Evolutionary conservation across 306 rosid species (phyloP), one percentile per base, ranked within the genome.

Genomic region (Vicia villosa): DNA sequence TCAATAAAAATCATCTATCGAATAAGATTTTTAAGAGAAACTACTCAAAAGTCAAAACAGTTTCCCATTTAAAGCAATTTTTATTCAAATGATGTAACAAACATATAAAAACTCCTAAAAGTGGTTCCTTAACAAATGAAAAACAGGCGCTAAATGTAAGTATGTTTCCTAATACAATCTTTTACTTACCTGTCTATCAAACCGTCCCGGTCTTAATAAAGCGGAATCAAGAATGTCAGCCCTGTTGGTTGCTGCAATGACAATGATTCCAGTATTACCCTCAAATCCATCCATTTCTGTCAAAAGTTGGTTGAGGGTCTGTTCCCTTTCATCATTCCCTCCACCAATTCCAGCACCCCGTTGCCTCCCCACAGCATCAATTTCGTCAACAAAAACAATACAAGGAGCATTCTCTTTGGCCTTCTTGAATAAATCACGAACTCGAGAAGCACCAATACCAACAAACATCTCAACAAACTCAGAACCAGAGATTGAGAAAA

Each of bases 201-300:
- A 94, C 36, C 98, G 86, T 2, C 98, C 98, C 5, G 98, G 98
- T 73, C 98, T 85, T 78, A 94, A 80, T 67, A 94, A 81, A 64
- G 98, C 98, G 69, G 98, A 91, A 77, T 90, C 98, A 8, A 94
- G 92, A 83, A 94, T 94, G 66, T 94, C 98, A 24, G 97, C 96
- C 86, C 98, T 87, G 92, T 94, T 94, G 50, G 98, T 94, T 13
- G 98, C 98, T n/a, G 98, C 98, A 78, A 94, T 63, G 57, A 94
- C 98, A 61, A 94, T 94, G 74, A 94, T 83, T 56, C 98, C 97
- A 2, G 97, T 88, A 72, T 94, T 94, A 2, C 98, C 98, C 77
- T 94, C 97, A 77, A 94, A 94, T 60, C 98, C 98, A 74, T 94
- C 98, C 98, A 94, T 94, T 87, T 94, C 98, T 20, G 98, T 94